A percentile compares a stretch with the other conserved stretches of the same genome.
phyloP scores from a whole-genome alignment of 2,329 filamentous ascomycete species.

The Scopulariopsis brevicaulis region DNA sequence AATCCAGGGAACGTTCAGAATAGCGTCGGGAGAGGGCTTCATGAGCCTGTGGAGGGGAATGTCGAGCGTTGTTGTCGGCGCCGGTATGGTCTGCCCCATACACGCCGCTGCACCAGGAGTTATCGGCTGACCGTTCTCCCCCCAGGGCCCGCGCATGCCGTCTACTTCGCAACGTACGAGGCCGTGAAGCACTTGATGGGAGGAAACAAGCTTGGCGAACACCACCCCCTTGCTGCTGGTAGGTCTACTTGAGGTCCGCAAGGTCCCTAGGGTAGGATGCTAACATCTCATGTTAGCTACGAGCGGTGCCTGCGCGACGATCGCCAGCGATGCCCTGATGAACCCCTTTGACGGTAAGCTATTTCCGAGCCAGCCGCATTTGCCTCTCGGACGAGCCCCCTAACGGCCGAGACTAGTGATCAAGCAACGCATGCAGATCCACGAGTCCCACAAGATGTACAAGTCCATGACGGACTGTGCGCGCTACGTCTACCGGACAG shows the following conservation, averaged over 20 bases:
- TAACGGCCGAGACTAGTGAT: slow-evolving; percentile 54
- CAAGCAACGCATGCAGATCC: slow-evolving; percentile 98
- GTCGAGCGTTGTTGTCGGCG: slow-evolving; percentile 90
- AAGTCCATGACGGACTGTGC: slow-evolving; percentile 81
- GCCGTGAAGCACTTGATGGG: slow-evolving; percentile 93
- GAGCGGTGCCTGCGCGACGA: slow-evolving; percentile 89
- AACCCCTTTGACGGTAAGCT: slow-evolving; percentile 89
- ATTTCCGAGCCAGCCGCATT: not conserved
- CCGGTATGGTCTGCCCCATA: slow-evolving; percentile 50
- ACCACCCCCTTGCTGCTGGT: slow-evolving; percentile 92
- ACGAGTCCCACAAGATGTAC: slow-evolving; percentile 81
- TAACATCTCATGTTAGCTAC: slow-evolving; percentile 46
- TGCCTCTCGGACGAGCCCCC: not conserved
- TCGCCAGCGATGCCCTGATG: slow-evolving; percentile 96
- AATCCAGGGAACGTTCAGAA: slow-evolving; percentile 84
- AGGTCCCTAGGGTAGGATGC: not conserved
- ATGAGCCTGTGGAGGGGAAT: slow-evolving; percentile 92
- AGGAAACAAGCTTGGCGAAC: slow-evolving; percentile 74
- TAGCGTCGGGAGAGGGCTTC: slow-evolving; percentile 81
- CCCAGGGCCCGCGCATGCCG: slow-evolving; percentile 84
- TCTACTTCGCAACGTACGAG: slow-evolving; percentile 98
- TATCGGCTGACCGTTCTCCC: slow-evolving; percentile 8
- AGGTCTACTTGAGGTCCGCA: slow-evolving; percentile 14
- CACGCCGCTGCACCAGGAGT: not conserved
- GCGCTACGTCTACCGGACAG: slow-evolving; percentile 71